Evolutionary conservation across 352 stramenopile genomes (phyloP).

Genomic region (Globisporangium irregulare): DNA sequence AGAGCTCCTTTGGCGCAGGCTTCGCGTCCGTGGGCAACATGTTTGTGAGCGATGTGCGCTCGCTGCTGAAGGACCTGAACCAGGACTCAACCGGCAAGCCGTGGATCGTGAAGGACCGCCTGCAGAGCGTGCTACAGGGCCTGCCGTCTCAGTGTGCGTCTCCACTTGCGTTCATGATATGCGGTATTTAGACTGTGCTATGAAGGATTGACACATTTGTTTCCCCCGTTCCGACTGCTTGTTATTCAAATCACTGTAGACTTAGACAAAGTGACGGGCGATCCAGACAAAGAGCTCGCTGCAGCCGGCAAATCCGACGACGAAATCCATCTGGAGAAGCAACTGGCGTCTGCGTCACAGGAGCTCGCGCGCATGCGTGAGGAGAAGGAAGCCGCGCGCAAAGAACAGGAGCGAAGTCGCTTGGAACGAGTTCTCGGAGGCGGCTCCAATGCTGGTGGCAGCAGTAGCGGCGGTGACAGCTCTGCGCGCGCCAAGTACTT

Average conservation of each 20-base stretch:
- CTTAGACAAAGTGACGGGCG: constrained; percentile 48
- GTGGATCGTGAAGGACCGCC: constrained; percentile 56
- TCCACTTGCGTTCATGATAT: background rate
- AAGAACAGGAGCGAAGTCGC: constrained; percentile 9
- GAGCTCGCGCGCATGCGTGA: constrained; percentile 33
- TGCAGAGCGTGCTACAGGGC: constrained; percentile 61
- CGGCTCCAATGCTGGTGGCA: background rate
- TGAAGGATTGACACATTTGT: background rate
- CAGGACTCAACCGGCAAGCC: constrained; percentile 63
- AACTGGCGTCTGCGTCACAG: constrained; percentile 39
- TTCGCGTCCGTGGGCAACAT: constrained; percentile 39
- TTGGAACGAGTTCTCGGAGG: constrained; percentile 2
- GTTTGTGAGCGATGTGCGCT: constrained; percentile 62
- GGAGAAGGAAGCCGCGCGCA: constrained; percentile 19
- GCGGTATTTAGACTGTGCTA: background rate
- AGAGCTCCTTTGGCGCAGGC: constrained; percentile 24
- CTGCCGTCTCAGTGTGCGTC: constrained; percentile 51
- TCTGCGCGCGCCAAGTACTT: constrained; percentile 69
- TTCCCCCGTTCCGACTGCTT: background rate
- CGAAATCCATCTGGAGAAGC: constrained; percentile 52
- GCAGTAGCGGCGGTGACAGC: background rate
- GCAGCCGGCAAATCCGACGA: constrained; percentile 38
- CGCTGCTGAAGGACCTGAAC: constrained; percentile 55
- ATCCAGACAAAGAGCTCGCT: constrained; percentile 20
- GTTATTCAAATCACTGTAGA: constrained; percentile 27